Percentiles rank a stretch among this genome's conserved stretches.
Evolutionary conservation across 1,284 basidiomycete genomes (phyloP).

Genomic region (Xanthoconium separans): DNA sequence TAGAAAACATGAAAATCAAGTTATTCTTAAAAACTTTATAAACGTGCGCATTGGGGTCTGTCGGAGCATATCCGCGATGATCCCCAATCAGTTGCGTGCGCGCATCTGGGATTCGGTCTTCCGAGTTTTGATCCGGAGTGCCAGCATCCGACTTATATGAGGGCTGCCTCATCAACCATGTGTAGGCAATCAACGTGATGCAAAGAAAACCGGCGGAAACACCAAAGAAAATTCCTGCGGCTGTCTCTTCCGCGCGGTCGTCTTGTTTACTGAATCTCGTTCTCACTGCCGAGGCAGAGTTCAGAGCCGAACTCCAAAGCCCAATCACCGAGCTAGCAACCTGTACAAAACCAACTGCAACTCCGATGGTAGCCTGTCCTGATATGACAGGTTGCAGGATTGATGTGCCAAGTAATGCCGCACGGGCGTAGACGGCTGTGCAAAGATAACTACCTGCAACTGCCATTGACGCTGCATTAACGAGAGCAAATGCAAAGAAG

Average conservation of each 20-base stretch:
- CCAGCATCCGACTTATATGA: neutral
- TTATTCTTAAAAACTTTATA: neutral
- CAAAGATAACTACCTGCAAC: neutral
- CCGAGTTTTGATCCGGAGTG: neutral
- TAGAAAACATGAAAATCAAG: constrained; percentile 1
- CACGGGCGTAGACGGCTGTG: neutral
- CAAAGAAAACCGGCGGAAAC: neutral
- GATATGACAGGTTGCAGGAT: neutral
- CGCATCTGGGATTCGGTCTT: neutral
- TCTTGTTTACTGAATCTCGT: neutral
- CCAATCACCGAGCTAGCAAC: neutral
- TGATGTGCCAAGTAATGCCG: neutral
- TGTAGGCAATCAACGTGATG: neutral
- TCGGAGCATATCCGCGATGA: neutral
- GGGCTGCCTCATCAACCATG: neutral
- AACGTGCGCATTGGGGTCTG: neutral
- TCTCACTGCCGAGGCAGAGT: too few species aligned
- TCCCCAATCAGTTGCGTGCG: neutral
- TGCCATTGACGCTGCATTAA: neutral
- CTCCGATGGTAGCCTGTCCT: neutral
- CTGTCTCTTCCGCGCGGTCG: neutral
- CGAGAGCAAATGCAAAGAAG: neutral
- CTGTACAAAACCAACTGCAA: neutral
- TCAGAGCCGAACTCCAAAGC: neutral
- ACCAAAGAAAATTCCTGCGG: neutral